Base-by-base conservation (phyloP, 306 rosid species). In the Gynostemma pentaphyllum region DNA sequence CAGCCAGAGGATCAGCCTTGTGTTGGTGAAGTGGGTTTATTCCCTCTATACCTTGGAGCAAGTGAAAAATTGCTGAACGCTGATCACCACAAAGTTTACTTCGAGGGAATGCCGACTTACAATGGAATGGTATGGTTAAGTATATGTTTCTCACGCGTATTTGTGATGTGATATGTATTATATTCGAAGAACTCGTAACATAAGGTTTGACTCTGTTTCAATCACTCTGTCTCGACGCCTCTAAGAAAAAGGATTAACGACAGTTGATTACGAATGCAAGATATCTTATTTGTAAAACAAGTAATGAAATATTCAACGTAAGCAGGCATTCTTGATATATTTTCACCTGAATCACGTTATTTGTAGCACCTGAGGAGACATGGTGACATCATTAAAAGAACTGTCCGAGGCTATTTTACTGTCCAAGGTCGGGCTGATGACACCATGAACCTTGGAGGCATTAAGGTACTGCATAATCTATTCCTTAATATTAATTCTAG, bases 401-500 rank as follows among this genome's bases (percentile, higher is more conserved):
- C 78, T 1, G 81, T 68, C 27, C 92, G 85, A 46, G 95, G 98
- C 56, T 85, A 75, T 69, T 63, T 75, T 26, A 29, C 71, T 18
- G 92, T 87, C 27, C 95, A 91, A 59, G 97, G 97, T 22, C 80
- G 97, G 78, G 90, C 95, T 27, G 96, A 90, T 69, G 97, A 87
- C 78, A 91, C 97, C 45, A 91, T 90, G 97, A 90, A 83, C 76
- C 89, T 87, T 46, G 96, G 97, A 44, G 97, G 97, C 68, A 91
- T 91, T 67, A 91, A 87, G 96, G 96, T 91, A 74, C 51, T 45
- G 18, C 40, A 40, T 66, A 54, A n/a, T 19, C n/a, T 56, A 36
- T 52, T 21, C 9, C 29, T 24, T 53, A 37, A 46, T 47, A 5
- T 10, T 45, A 16, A 19, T 45, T 16, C 9, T 9, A n/a, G 8